Conservation (phyloP, 2,329 filamentous ascomycete genomes). For the Aspergillus sp. region DNA sequence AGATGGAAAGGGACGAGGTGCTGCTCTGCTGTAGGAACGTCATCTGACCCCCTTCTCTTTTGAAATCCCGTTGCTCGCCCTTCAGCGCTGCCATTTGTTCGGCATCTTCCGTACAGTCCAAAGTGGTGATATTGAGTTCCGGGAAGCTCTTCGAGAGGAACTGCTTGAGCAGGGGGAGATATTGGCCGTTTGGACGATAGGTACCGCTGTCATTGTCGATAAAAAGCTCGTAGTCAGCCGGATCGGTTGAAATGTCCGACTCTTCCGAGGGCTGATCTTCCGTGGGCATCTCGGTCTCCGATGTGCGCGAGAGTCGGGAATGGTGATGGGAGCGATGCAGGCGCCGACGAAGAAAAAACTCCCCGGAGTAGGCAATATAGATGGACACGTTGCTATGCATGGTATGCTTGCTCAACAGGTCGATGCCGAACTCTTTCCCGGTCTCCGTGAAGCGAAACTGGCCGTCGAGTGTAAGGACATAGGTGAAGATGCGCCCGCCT, state of each 20-base stretch:
- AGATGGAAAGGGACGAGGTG: constrained; percentile 50
- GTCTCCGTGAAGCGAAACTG: constrained; percentile 91
- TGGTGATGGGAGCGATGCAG: constrained; percentile 45
- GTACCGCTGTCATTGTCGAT: constrained; percentile 97
- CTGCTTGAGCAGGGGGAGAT: constrained; percentile 68
- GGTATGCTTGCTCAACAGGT: constrained; percentile 89
- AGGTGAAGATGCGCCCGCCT: constrained; percentile 85
- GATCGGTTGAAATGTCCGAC: constrained; percentile 51
- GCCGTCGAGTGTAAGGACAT: constrained; percentile 83
- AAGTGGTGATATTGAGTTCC: constrained; percentile 69
- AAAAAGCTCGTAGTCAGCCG: constrained; percentile 72
- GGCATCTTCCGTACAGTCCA: constrained; percentile 72
- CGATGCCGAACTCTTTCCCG: constrained; percentile 91
- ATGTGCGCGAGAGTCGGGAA: constrained; percentile 32
- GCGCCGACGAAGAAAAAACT: constrained; percentile 82
- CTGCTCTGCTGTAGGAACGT: constrained; percentile 56
- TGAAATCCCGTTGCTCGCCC: constrained; percentile 68
- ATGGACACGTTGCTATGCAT: constrained; percentile 94
- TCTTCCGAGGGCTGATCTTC: constrained; percentile 35
- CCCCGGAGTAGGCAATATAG: constrained; percentile 88
- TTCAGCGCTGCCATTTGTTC: constrained; percentile 74
- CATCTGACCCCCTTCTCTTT: constrained; percentile 62
- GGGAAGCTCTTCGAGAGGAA: constrained; percentile 75
- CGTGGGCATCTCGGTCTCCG: constrained; percentile 30
- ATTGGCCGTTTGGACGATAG: constrained; percentile 78